phyloP scores from a whole-genome alignment of 2,329 filamentous ascomycete genomes.

The Talaromyces sp. region DNA sequence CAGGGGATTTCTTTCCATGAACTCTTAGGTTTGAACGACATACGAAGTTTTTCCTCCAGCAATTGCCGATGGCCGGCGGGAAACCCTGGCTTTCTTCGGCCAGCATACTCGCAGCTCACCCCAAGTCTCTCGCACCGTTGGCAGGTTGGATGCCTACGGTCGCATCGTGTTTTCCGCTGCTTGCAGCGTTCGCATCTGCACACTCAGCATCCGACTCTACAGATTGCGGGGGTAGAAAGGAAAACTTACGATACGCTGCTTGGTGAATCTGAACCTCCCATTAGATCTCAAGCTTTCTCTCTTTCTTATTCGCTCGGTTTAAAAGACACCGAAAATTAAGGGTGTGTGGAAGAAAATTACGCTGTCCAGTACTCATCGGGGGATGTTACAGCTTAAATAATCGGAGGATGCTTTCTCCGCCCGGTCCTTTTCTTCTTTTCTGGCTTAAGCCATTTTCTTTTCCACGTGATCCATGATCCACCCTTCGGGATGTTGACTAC shows the following conservation, averaged over 20 bases:
- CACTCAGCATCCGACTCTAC: background rate
- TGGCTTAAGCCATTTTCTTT: background rate
- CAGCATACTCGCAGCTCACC: background rate
- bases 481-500: background rate
- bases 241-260: background rate
- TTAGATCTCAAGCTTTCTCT: background rate
- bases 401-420: background rate
- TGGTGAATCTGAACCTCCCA: background rate
- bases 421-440: background rate
- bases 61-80: background rate
- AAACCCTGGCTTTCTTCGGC: slow-evolving; percentile 1
- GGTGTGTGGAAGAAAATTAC: background rate
- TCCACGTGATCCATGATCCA: background rate
- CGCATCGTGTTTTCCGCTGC: background rate
- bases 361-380: background rate
- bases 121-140: background rate
- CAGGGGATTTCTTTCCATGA: background rate
- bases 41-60: background rate
- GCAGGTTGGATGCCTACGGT: background rate
- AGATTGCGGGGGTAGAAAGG: background rate
- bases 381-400: background rate
- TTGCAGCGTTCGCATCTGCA: slow-evolving; percentile 1
- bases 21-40: background rate
- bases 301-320: background rate
- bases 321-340: background rate